Evolutionary conservation across 176 grass and related monocot genomes (phyloP).

Genomic region (Eleusine indica): DNA sequence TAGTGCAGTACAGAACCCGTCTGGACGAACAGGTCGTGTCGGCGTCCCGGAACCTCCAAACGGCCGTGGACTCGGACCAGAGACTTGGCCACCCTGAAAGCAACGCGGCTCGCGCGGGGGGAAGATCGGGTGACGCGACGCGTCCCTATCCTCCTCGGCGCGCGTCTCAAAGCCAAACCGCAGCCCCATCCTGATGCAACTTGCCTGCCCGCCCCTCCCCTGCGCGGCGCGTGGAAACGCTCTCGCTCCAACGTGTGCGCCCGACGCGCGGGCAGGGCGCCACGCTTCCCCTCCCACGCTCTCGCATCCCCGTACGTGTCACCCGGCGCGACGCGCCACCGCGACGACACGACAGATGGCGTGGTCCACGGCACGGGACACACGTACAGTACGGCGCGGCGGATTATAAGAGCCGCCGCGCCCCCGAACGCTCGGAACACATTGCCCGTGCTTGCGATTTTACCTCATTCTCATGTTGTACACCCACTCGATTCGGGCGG

Average conservation of each 20-base stretch:
- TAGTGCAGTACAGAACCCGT: too few relatives aligned
- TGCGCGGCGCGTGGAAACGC: slow-evolving; percentile 2
- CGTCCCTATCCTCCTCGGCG: background rate
- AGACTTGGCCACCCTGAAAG: background rate
- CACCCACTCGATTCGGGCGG: slow-evolving; percentile 37
- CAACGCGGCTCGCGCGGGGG: background rate
- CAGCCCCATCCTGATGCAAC: background rate
- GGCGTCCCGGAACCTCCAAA: background rate
- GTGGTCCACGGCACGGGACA: background rate
- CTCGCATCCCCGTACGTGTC: background rate
- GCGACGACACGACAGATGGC: background rate
- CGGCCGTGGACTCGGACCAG: background rate
- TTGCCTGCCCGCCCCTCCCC: background rate
- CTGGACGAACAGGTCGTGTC: background rate
- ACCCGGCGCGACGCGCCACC: background rate
- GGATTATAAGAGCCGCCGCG: background rate
- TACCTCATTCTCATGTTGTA: slow-evolving; percentile 37
- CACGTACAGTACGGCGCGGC: background rate
- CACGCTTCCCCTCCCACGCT: background rate
- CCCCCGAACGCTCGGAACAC: background rate
- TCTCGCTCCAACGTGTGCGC: background rate
- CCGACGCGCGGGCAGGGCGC: background rate
- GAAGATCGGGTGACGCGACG: background rate
- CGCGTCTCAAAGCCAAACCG: background rate
- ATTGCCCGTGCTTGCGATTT: background rate